phyloP scores from a whole-genome alignment of 2,329 filamentous ascomycete genomes.

The Ascochyta clinopodiicola region DNA sequence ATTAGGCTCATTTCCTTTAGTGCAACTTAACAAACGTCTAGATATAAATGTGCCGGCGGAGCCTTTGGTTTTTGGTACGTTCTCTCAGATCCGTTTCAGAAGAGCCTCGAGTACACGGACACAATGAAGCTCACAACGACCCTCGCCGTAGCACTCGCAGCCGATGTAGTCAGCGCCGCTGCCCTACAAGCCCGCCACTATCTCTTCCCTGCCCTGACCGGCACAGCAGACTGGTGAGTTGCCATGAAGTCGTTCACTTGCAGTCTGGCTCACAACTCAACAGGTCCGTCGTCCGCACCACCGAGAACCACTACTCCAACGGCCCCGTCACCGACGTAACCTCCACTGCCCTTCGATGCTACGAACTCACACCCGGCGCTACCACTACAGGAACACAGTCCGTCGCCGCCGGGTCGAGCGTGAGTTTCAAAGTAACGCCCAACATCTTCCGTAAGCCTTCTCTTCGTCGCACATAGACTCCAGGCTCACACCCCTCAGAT shows the following conservation, averaged over 20 bases:
- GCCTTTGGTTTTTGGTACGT: not conserved
- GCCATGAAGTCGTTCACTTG: not conserved
- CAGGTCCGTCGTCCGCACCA: slow-evolving; percentile 43
- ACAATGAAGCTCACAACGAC: slow-evolving; percentile 37
- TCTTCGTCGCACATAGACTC: too few species aligned
- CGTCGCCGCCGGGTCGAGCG: slow-evolving; percentile 40
- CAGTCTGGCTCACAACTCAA: slow-evolving; percentile 9
- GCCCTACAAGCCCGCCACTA: slow-evolving; percentile 37
- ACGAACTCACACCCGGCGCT: slow-evolving; percentile 33
- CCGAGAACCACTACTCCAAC: slow-evolving; percentile 41
- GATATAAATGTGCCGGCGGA: slow-evolving; percentile 7
- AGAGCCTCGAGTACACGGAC: not conserved
- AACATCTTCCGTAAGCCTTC: slow-evolving; percentile 33
- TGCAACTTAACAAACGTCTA: slow-evolving; percentile 15
- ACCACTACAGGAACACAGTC: slow-evolving; percentile 24
- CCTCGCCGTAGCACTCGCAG: slow-evolving; percentile 27
- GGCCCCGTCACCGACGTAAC: slow-evolving; percentile 40
- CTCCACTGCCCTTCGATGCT: slow-evolving; percentile 43
- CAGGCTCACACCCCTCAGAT: too few species aligned
- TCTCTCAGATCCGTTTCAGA: not conserved
- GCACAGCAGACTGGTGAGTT: not conserved
- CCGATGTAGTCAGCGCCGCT: slow-evolving; percentile 28
- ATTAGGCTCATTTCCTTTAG: slow-evolving; percentile 7
- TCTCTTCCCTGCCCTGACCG: not conserved
- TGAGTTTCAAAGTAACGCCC: slow-evolving; percentile 41